These are phyloP conservation scores for Dipodascopsis uninucleata DNA, from an alignment of 805 yeast genomes.

Conservation along the genomic window DNA sequence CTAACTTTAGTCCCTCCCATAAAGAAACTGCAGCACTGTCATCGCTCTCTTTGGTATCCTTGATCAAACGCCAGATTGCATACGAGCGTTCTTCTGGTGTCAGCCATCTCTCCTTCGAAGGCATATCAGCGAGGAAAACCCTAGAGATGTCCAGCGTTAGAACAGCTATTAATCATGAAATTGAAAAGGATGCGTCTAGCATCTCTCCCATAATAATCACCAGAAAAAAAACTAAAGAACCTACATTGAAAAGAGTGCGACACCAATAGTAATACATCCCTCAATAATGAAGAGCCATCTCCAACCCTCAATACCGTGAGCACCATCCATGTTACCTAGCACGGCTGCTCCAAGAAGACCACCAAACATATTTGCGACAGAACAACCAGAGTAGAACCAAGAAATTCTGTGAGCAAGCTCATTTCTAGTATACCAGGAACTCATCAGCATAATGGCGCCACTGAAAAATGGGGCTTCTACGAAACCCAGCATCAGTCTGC, in stretches of 20 bases:
- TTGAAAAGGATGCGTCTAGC: constrained; percentile 51
- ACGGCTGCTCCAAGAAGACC: constrained; percentile 51
- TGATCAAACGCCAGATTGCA: constrained; percentile 26
- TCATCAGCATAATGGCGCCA: constrained; percentile 38
- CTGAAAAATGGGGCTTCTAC: constrained; percentile 42
- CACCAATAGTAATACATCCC: constrained; percentile 40
- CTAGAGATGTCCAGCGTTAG: too few relatives aligned
- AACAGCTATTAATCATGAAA: too few relatives aligned
- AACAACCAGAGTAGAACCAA: constrained; percentile 44
- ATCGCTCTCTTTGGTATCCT: constrained; percentile 21
- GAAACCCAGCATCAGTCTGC: constrained; percentile 38
- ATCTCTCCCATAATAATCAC: too few relatives aligned
- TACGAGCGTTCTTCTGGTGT: constrained; percentile 22
- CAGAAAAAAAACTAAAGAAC: too few relatives aligned
- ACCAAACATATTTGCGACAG: constrained; percentile 50
- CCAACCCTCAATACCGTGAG: constrained; percentile 45
- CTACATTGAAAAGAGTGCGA: constrained; percentile 33
- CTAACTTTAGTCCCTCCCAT: constrained; percentile 17
- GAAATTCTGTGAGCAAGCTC: constrained; percentile 42
- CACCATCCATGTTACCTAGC: constrained; percentile 40
- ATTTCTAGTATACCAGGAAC: constrained; percentile 39
- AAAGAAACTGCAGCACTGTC: constrained; percentile 13
- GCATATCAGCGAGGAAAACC: too few relatives aligned
- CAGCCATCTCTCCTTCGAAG: constrained; percentile 31
- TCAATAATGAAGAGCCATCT: constrained; percentile 52